A percentile compares a stretch with the other conserved stretches of the same genome.
phyloP scores from a whole-genome alignment of 2,329 filamentous ascomycete species.

The Pseudohalonectria lignicola region DNA sequence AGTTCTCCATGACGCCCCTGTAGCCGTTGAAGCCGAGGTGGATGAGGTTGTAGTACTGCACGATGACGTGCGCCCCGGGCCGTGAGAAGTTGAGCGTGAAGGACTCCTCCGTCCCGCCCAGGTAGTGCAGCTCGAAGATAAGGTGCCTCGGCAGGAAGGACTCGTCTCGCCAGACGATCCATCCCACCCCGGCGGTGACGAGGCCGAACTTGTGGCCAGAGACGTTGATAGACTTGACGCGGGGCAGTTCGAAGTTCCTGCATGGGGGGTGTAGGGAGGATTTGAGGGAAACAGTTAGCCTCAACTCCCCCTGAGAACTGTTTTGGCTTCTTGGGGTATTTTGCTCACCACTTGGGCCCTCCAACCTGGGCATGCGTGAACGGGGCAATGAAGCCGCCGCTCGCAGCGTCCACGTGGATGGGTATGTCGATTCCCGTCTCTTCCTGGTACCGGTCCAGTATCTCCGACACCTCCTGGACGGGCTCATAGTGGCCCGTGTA shows the following conservation, averaged over 20 bases:
- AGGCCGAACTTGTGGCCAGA: conserved; percentile 52
- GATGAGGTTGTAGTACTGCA: conserved; percentile 64
- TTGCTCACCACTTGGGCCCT: conserved; percentile 42
- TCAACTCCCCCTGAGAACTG: background rate
- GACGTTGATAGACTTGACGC: conserved; percentile 56
- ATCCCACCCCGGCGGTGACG: conserved; percentile 57
- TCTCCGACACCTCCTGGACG: conserved; percentile 54
- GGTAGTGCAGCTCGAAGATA: conserved; percentile 59
- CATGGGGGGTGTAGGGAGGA: conserved; percentile 1
- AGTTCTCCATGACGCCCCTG: conserved; percentile 54
- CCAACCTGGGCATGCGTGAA: conserved; percentile 45
- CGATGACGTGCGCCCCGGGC: conserved; percentile 58
- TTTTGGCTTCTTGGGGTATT: no score
- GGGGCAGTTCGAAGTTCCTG: conserved; percentile 48
- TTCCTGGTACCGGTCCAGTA: conserved; percentile 52
- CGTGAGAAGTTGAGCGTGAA: conserved; percentile 66
- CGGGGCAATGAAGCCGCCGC: conserved; percentile 50
- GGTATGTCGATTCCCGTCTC: conserved; percentile 54
- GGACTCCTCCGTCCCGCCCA: conserved; percentile 60
- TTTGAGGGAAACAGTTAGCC: background rate
- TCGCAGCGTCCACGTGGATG: conserved; percentile 55
- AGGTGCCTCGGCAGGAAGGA: conserved; percentile 54
- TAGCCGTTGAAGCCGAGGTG: conserved; percentile 59
- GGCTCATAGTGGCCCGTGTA: conserved; percentile 68
- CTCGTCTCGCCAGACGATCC: conserved; percentile 60